phyloP scores from a whole-genome alignment of 306 rosid species.

The Dalbergia cochinchinensis region DNA sequence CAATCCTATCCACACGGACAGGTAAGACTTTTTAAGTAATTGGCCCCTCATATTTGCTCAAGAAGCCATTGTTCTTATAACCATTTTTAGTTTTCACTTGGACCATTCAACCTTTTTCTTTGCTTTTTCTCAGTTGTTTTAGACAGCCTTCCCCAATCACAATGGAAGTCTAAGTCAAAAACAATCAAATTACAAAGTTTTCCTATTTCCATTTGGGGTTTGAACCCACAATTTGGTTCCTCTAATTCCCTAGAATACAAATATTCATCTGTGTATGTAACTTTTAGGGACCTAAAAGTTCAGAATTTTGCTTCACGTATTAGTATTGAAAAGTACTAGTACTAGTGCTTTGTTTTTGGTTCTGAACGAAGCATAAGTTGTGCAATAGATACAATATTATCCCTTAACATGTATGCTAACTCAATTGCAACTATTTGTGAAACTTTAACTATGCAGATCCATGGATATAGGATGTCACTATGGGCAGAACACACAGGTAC shows the following conservation, averaged over 20 bases:
- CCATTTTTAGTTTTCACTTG: slow-evolving; percentile 11
- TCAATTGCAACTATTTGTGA: slow-evolving; percentile 34
- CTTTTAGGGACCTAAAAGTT: not conserved
- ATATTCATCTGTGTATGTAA: not conserved
- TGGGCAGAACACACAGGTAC: slow-evolving; percentile 93
- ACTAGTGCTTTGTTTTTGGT: not conserved
- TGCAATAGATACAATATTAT: not conserved
- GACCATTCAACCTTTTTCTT: slow-evolving; percentile 12
- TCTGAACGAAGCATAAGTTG: not conserved
- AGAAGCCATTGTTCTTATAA: slow-evolving; percentile 5
- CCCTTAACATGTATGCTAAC: not conserved
- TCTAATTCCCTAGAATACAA: not conserved
- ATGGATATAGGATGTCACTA: slow-evolving; percentile 94
- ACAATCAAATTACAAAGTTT: slow-evolving; percentile 9
- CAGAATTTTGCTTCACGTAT: slow-evolving; percentile 19
- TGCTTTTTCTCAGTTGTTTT: slow-evolving; percentile 6
- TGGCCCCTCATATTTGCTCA: slow-evolving; percentile 30
- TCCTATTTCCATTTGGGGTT: slow-evolving; percentile 23
- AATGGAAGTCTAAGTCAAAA: not conserved
- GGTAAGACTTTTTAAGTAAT: slow-evolving; percentile 53
- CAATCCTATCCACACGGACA: slow-evolving; percentile 73
- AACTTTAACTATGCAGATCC: slow-evolving; percentile 59
- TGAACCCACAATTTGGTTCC: not conserved
- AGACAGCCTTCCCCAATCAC: slow-evolving; percentile 4
- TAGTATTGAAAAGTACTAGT: not conserved